Evolutionary conservation across 1,284 basidiomycete genomes (phyloP), one percentile per base, ranked within the genome.

Genomic region (Apiotrichum gracile): DNA sequence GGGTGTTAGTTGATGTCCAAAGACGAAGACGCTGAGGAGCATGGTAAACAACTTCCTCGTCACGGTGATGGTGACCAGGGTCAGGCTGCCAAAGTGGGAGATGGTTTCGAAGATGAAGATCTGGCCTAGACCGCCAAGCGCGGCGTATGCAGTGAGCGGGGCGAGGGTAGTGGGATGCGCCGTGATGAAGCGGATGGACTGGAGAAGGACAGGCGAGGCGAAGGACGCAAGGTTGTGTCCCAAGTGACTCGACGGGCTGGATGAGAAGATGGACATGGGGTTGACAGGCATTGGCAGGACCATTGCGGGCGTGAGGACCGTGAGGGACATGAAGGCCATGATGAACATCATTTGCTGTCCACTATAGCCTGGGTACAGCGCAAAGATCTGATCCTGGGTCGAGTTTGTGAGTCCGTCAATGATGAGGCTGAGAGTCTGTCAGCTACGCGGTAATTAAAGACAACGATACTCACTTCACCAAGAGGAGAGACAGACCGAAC

Each of bases 261-360:
- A 48, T 25, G 63, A 53, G n/a, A 64, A 48, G 17, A 69, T 60
- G 24, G 61, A 47, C 5, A 61, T 24, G 47, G 72, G 63, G 62
- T 66, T 42, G 34, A 58, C 14, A 51, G 72, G 52, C 52, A 70
- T 57, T 41, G 67, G 59, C 25, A 65, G 49, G 53, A 74, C 84
- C 24, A 91, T 79, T 3, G 85, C 72, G 13, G 85, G 83, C 33
- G 91, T 79, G 33, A 82, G 69, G 6, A 81, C 76, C 35, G 83
- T 44, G 38, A 71, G 65, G 2, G 89, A 88, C 70, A 86, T 86
- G 75, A 91, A 85, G 5, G 73, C 67, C 75, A 77, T 97, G 83
- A 86, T 94, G 70, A 98, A 86, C 96, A 99, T 98, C 92, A 99
- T 97, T 72, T 99, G 94, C 71, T 96, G 92, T 5, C 96, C 96